phyloP scores from a whole-genome alignment of 176 grass and related monocot species.

The Elaeis guineensis region DNA sequence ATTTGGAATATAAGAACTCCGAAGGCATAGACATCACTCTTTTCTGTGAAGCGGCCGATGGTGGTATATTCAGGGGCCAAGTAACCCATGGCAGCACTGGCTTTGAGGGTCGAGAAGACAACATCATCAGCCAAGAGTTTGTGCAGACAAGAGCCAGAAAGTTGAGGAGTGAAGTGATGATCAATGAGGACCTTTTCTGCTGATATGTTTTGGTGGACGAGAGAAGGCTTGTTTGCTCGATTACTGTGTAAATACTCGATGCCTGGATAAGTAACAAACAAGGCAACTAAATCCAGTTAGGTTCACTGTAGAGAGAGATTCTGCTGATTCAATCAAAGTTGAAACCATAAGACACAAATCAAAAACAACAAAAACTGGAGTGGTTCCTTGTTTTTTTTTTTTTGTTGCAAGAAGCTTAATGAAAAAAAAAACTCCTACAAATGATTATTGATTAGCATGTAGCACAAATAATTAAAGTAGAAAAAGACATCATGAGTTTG shows the following conservation, averaged over 20 bases:
- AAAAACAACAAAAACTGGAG: no score
- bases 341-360: no score
- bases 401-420: no score
- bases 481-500: no score
- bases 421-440: no score
- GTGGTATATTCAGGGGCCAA: conserved; percentile 65
- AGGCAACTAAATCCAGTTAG: background rate
- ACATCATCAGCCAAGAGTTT: conserved; percentile 73
- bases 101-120: conserved; percentile 72
- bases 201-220: conserved; percentile 62
- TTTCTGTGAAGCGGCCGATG: conserved; percentile 68
- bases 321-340: no score
- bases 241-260: conserved; percentile 67
- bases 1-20: conserved; percentile 56
- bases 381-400: no score
- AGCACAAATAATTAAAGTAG: no score
- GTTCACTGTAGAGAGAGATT: no score
- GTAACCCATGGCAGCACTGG: conserved; percentile 76
- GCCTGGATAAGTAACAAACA: conserved; percentile 27
- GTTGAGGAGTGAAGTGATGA: conserved; percentile 34
- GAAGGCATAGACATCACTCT: conserved; percentile 72
- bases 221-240: conserved; percentile 33
- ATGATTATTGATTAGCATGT: no score
- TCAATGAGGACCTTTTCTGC: conserved; percentile 64
- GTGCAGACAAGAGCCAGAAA: conserved; percentile 47